Base-by-base conservation (phyloP, 768 basidiomycete genomes). In the Rhizopogon vinicolor region DNA sequence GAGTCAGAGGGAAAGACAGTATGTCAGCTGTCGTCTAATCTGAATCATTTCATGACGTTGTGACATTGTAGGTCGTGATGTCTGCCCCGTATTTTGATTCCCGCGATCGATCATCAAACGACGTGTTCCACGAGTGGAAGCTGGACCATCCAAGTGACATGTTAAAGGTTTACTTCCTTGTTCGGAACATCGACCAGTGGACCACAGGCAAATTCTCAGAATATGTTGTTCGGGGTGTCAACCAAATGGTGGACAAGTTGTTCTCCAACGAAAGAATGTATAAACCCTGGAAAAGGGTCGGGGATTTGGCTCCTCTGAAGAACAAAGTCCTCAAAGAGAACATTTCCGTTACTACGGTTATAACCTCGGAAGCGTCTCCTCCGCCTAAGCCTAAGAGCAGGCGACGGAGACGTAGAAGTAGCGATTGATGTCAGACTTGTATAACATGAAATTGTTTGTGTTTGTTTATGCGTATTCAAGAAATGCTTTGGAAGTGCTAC, bases 121-220 rank as follows among this genome's bases (percentile, higher is more conserved):
- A 59, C 56, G 53, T 67, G 8, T 80, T 78, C 62, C 73, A 79
- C 53, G 76, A 81, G 60, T 82, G 83, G 82, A 63, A 75, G 25
- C 60, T 84, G 43, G 71, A 75, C 28, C 60, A 63, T 7, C 75
- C 80, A 0, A 64, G 65, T 35, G 75, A 80, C 54, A 81, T 81
- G 44, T 65, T 79, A 1, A 60, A 76, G 57, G 73, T 83, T 9
- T 81, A 76, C 67, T 73, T 82, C 52, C 65, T 83, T 14, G 70
- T 82, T 48, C 73, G 74, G 50, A 81, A 83, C 54, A 76, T 83
- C 48, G 82, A 84, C 54, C 58, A 63, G 51, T 84, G 79, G 81
- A 83, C 81, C 1, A 68, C 69, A 22, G 64, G 67, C 35, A 65
- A 66, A 13, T 84, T 84, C 61, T 63, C 69, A 16, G 59, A 72